Evolutionary conservation across 2,329 filamentous ascomycete species (phyloP).

Genomic region (Neoascochyta sp.): DNA sequence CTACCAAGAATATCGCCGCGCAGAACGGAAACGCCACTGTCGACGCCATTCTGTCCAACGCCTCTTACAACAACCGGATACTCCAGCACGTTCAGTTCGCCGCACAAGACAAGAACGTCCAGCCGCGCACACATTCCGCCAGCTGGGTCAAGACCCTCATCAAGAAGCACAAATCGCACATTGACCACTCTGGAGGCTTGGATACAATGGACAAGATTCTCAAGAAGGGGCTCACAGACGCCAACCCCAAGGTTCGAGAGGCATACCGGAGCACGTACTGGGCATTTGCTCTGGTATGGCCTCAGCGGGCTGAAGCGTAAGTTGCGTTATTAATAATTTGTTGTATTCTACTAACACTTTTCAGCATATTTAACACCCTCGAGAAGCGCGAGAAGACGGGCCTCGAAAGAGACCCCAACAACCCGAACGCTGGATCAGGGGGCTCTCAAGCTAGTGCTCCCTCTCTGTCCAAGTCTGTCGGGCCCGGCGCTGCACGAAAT

Average conservation of each 20-base stretch:
- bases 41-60: constrained; percentile 73
- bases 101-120: constrained; percentile 88
- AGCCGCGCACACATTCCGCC: constrained; percentile 72
- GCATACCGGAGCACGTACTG: constrained; percentile 83
- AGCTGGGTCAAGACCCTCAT: constrained; percentile 83
- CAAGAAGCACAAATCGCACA: constrained; percentile 73
- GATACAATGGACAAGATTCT: constrained; percentile 84
- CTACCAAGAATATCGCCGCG: constrained; percentile 88
- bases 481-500: constrained; percentile 46
- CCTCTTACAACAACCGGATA: constrained; percentile 74
- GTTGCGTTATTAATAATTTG: constrained; percentile 35
- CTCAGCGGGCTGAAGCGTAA: constrained; percentile 68
- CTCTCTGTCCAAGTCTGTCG: constrained; percentile 45
- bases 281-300: constrained; percentile 75
- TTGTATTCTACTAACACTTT: too few relatives aligned
- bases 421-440: constrained; percentile 61
- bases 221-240: constrained; percentile 81
- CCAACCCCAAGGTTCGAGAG: constrained; percentile 87
- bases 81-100: constrained; percentile 82
- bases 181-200: constrained; percentile 81
- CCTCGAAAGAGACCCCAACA: constrained; percentile 77
- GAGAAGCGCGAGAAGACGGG: constrained; percentile 76
- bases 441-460: constrained; percentile 48
- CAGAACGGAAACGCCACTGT: constrained; percentile 78
- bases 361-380: constrained; percentile 71